Conservation (phyloP, 208 protist species). For the Trypanosoma scelopori region DNA sequence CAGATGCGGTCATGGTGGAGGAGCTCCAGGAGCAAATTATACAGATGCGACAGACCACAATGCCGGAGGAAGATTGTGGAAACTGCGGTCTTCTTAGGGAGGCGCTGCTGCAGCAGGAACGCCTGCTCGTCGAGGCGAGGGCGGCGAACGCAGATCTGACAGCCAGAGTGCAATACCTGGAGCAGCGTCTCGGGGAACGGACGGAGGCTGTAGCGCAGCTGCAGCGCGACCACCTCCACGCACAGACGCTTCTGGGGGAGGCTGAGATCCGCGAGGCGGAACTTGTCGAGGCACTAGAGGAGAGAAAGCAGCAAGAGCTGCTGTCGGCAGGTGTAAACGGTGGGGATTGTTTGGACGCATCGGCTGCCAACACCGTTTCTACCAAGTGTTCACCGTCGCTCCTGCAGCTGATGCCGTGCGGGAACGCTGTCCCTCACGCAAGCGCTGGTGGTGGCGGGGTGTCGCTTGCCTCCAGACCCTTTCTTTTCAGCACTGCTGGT, state of each 20-base stretch:
- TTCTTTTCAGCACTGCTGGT: conserved; percentile 1
- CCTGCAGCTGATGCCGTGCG: conserved; percentile 5
- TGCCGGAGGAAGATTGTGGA: conserved; percentile 20
- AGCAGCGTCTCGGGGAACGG: conserved; percentile 21
- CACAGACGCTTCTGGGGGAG: not conserved
- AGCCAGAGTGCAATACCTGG: conserved; percentile 18
- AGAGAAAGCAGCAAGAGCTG: conserved; percentile 2
- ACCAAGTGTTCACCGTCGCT: not conserved
- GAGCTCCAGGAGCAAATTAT: conserved; percentile 32
- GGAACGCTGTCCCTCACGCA: not conserved
- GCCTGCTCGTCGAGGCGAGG: not conserved
- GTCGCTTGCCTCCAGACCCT: not conserved
- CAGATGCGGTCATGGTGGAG: conserved; percentile 20
- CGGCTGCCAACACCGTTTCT: not conserved
- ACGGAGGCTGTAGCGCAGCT: not conserved
- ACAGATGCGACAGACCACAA: conserved; percentile 20
- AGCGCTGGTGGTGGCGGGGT: not conserved
- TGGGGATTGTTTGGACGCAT: not conserved
- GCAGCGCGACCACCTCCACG: conserved; percentile 3
- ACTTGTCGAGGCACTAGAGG: conserved; percentile 1
- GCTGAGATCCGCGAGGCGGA: conserved; percentile 12
- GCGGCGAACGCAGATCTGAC: not conserved
- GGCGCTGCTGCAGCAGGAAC: conserved; percentile 4
- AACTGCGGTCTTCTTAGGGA: conserved; percentile 25
- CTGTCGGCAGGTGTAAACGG: not conserved